Conservation (phyloP, 257 asterid genomes). For the Jasminum sambac region DNA sequence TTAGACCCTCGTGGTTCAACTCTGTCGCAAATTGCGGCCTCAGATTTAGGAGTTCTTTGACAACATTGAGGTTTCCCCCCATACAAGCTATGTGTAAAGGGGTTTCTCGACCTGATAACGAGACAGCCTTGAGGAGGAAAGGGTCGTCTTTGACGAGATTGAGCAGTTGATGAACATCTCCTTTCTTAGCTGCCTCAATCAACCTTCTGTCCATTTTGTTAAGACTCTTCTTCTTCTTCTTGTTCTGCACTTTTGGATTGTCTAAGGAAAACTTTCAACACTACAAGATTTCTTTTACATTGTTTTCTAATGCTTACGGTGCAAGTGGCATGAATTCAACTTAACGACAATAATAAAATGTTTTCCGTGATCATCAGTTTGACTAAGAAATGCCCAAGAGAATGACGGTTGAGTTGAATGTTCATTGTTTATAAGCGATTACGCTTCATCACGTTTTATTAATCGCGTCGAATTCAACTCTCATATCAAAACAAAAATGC, state of each 20-base stretch:
- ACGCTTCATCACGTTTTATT: no score
- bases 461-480: no score
- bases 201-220: slow-evolving; percentile 16
- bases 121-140: background rate
- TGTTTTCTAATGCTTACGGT: no score
- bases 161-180: slow-evolving; percentile 22
- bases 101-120: slow-evolving; percentile 17
- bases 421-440: no score
- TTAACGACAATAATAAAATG: no score
- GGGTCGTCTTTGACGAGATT: slow-evolving; percentile 26
- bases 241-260: no score
- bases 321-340: background rate
- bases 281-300: background rate
- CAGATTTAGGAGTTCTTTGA: slow-evolving; percentile 19
- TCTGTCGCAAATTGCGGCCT: slow-evolving; percentile 1
- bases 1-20: slow-evolving; percentile 26
- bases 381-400: no score
- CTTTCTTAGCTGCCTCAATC: slow-evolving; percentile 8
- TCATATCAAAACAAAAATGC: no score
- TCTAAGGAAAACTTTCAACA: background rate
- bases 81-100: slow-evolving; percentile 26
- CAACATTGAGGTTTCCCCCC: slow-evolving; percentile 19
- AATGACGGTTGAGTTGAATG: no score
- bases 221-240: no score
- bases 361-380: no score